Percentiles rank a stretch among this genome's conserved stretches.
These are phyloP conservation scores for Penicillium expansum DNA, from an alignment of 2,329 filamentous ascomycete genomes.

Conservation along the genomic window DNA sequence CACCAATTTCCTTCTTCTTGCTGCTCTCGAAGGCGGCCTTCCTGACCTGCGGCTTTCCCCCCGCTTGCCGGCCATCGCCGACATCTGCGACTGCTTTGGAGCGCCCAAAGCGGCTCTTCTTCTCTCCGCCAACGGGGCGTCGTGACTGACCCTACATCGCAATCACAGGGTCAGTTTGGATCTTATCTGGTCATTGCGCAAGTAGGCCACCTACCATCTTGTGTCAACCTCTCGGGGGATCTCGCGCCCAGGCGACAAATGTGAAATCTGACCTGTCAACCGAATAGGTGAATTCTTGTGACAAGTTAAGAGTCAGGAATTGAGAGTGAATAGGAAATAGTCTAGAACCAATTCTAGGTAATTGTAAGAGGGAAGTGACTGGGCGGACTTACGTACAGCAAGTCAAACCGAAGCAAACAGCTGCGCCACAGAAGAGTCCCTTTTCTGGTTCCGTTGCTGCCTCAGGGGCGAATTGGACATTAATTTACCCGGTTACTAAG, in stretches of 20 bases:
- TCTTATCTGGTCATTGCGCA: not conserved
- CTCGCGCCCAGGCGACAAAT: slow-evolving; percentile 32
- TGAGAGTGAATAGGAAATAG: slow-evolving; percentile 4
- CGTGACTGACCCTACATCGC: slow-evolving; percentile 41
- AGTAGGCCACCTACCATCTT: slow-evolving; percentile 34
- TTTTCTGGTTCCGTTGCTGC: slow-evolving; percentile 12
- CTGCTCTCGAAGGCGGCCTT: slow-evolving; percentile 94
- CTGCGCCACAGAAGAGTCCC: slow-evolving; percentile 23
- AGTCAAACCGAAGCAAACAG: slow-evolving; percentile 25
- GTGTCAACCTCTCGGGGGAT: slow-evolving; percentile 29
- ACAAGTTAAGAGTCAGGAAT: not conserved
- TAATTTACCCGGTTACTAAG: not conserved
- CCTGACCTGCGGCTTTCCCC: slow-evolving; percentile 68
- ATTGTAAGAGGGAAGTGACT: slow-evolving; percentile 9
- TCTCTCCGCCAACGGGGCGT: slow-evolving; percentile 44
- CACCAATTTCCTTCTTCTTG: slow-evolving; percentile 99
- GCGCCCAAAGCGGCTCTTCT: slow-evolving; percentile 45
- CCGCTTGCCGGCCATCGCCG: slow-evolving; percentile 45
- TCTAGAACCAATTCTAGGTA: slow-evolving; percentile 7
- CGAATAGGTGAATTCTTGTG: not conserved
- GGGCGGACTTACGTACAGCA: slow-evolving; percentile 25
- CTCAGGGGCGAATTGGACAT: slow-evolving; percentile 21
- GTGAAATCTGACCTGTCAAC: slow-evolving; percentile 29
- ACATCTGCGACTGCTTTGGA: slow-evolving; percentile 43
- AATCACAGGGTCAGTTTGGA: slow-evolving; percentile 20